Base-by-base conservation (phyloP, 2,329 filamentous ascomycete species). In the Cordyceps cicadae region DNA sequence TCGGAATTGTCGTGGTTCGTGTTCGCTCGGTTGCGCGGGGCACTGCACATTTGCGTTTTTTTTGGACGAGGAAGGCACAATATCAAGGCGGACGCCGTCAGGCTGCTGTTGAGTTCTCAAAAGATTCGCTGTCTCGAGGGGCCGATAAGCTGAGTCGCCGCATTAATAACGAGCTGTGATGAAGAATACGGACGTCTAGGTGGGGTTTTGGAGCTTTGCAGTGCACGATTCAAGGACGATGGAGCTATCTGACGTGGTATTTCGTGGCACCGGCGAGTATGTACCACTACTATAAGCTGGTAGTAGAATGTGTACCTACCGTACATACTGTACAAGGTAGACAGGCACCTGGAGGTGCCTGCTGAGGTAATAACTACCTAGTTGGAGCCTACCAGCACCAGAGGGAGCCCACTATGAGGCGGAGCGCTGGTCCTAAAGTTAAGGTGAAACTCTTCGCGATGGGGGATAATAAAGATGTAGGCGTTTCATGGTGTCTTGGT, bases 21-120 rank as follows among this genome's bases (percentile, higher is more conserved):
- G 50, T 54, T 49, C 48, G 51, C 51, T 60, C 39, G 51, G 41
- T 43, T 19, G 50, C 58, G 58, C 58, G 58, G 58, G 58, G 58
- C 58, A 37, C 34, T 37, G 34, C 34, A 54, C 58, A 60, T 41
- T 53, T 59, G 58, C 48, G 58, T 26, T 19, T 21, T 59, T 48
- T 60, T 48, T 9, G 12, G 14, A 37, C 2, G 50, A 29, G 15
- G 49, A 45, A 29, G 14, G 29, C 29, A 7, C 14, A 48, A 17
- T 21, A 8, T 19, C 37, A 37, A 37, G 11, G 15, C 15, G 46
- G 15, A 24, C 29, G 29, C 12, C 24, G 55, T n/a, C 21, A 29
- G n/a, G 29, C 29, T 7, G 37, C 12, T n/a, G 37, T 24, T 24
- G 1, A 21, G 15, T 24, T 39, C 29, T 43, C 21, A n/a, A 43